These are phyloP conservation scores for Chlorella sp. DNA, from an alignment of 139 green algal species.

Conservation along the genomic window DNA sequence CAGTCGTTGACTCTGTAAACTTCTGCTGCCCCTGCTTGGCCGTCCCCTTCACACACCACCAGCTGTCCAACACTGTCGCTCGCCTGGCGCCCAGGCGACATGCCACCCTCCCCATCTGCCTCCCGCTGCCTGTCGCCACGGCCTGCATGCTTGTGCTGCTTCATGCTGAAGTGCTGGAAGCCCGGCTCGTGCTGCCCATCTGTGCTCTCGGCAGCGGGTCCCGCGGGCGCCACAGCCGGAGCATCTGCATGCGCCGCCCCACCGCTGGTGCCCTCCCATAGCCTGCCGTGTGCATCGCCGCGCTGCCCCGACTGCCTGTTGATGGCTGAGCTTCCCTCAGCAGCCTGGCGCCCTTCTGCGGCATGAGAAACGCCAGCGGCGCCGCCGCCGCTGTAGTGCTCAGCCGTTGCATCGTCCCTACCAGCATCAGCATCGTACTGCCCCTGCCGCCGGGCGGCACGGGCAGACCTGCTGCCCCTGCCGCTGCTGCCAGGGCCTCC, in stretches of 20 bases:
- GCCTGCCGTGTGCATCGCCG: neutral
- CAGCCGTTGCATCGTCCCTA: neutral
- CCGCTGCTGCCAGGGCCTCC: neutral
- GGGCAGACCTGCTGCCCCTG: neutral
- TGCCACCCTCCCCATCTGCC: neutral
- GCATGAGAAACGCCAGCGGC: too few species aligned
- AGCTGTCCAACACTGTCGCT: too few species aligned
- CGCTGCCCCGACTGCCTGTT: neutral
- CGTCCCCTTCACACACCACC: too few species aligned
- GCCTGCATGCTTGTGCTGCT: neutral
- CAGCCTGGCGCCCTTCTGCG: neutral
- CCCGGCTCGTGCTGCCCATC: neutral
- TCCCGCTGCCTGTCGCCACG: neutral
- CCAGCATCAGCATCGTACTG: conserved; percentile 25
- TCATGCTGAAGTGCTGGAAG: neutral
- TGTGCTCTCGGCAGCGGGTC: neutral
- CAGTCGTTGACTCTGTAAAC: too few species aligned
- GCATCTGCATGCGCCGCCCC: neutral
- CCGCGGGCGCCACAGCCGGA: neutral
- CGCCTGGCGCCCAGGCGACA: too few species aligned
- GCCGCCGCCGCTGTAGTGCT: neutral
- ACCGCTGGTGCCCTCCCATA: conserved; percentile 6
- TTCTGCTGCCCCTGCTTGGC: too few species aligned
- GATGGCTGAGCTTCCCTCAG: neutral
- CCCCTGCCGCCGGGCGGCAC: neutral